Base-by-base conservation (phyloP, 2,329 filamentous ascomycete species). In the Coniella lustricola region DNA sequence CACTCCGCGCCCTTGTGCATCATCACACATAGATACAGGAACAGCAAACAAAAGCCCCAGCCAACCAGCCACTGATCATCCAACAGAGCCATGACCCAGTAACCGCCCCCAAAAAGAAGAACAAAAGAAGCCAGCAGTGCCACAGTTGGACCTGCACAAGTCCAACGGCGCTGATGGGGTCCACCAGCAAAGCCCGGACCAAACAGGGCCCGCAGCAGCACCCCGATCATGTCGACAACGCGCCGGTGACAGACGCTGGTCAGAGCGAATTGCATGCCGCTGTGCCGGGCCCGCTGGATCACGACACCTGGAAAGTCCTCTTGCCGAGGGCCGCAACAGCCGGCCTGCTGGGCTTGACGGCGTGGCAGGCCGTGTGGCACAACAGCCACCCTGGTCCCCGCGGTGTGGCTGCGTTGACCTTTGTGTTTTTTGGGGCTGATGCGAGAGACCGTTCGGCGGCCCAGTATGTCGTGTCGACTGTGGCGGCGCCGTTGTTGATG, bases 401-500 rank as follows among this genome's bases (percentile, higher is more conserved):
- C 9, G 50, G 47, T 2, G 47, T 38, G 8, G 32, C 21, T 13
- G 50, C 44, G 7, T 12, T 46, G 13, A n/a, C 29, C 1, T 52
- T 52, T 14, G 8, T 48, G 7, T 47, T 50, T 40, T 50, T 52
- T 18, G 44, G 47, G 34, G 29, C 20, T 18, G 20, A 47, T 33
- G 29, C 2, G 4, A 7, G 12, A n/a, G 29, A 29, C 5, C 50
- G 46, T 17, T 41, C 12, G 9, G 29, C 25, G 7, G 48, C 44
- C 13, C 20, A 31, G 3, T 46, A 37, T 16, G 29, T 41, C 12
- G 43, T 44, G 13, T 37, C 18, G 17, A 47, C 46, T 32, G 14
- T 47, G 43, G 31, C 38, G 25, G 50, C 50, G 32, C 50, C 50
- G n/a, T 16, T 50, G 12, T 32, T 52, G 31, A 44, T 52, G 32